A percentile compares a stretch with the other conserved stretches of the same genome.
Evolutionary conservation across 1,284 basidiomycete genomes (phyloP).

Genomic region (Termitomyces sp.): DNA sequence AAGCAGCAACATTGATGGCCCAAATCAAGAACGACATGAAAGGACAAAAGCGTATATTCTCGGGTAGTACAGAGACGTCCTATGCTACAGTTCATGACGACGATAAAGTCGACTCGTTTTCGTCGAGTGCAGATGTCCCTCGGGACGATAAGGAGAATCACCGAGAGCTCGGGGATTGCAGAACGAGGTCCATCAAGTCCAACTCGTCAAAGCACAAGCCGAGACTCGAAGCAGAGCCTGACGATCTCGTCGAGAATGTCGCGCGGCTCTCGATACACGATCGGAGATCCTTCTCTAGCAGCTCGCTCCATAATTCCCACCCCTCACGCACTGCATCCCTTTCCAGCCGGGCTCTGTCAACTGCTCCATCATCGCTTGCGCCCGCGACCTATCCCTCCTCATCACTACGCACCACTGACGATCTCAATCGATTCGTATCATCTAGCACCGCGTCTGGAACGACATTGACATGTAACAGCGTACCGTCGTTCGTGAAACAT

Average conservation of each 20-base stretch:
- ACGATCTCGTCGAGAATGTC: slow-evolving; percentile 22
- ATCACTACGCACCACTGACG: slow-evolving; percentile 53
- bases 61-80: slow-evolving; percentile 54
- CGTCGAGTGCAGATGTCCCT: slow-evolving; percentile 14
- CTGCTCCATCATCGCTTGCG: slow-evolving; percentile 23
- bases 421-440: slow-evolving; percentile 83
- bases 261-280: slow-evolving; percentile 27
- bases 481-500: slow-evolving; percentile 80
- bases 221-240: slow-evolving; percentile 18
- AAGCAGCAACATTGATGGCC: slow-evolving; percentile 77
- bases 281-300: slow-evolving; percentile 15
- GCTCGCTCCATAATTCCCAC: slow-evolving; percentile 11
- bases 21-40: slow-evolving; percentile 77
- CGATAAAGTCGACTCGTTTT: slow-evolving; percentile 22
- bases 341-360: slow-evolving; percentile 16
- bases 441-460: slow-evolving; percentile 77
- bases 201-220: slow-evolving; percentile 20
- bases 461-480: slow-evolving; percentile 63
- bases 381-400: slow-evolving; percentile 44
- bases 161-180: slow-evolving; percentile 20
- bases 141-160: slow-evolving; percentile 26
- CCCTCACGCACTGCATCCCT: slow-evolving; percentile 2
- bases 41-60: slow-evolving; percentile 63
- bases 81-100: slow-evolving; percentile 34
- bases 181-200: slow-evolving; percentile 26